Evolutionary conservation across 192 early-diverging fungal species (phyloP).

Genomic region (Coemansia sp.): DNA sequence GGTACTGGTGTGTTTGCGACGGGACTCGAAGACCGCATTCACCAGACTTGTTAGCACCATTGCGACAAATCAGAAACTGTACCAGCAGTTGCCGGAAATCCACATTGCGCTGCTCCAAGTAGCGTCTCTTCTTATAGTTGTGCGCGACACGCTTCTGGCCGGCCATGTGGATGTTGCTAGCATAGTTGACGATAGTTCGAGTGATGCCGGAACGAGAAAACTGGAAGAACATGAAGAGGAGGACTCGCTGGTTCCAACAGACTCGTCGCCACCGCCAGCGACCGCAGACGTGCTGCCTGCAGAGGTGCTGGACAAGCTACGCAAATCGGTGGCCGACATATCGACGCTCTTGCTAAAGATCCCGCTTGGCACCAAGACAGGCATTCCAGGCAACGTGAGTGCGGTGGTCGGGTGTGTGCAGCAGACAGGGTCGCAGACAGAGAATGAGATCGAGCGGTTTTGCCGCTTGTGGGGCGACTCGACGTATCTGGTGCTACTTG

Average conservation of each 20-base stretch:
- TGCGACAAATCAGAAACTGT: conserved; percentile 34
- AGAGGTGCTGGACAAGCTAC: conserved; percentile 15
- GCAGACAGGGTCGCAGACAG: conserved; percentile 14
- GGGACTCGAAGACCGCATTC: conserved; percentile 22
- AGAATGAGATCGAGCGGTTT: conserved; percentile 39
- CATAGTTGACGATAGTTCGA: not conserved
- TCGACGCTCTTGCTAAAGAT: conserved; percentile 22
- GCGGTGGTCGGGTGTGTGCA: conserved; percentile 10
- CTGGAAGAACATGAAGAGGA: not conserved
- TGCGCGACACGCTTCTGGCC: conserved; percentile 25
- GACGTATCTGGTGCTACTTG: conserved; percentile 22
- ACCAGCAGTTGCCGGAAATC: conserved; percentile 44
- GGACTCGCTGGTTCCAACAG: not conserved
- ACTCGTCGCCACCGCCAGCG: not conserved
- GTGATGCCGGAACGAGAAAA: too few relatives aligned
- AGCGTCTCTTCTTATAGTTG: conserved; percentile 28
- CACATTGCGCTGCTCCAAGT: conserved; percentile 35
- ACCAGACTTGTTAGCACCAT: conserved; percentile 26
- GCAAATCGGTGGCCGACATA: conserved; percentile 24
- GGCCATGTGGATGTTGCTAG: conserved; percentile 19
- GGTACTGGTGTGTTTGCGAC: conserved; percentile 20
- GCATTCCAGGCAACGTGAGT: not conserved
- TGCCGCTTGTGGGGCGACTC: conserved; percentile 45
- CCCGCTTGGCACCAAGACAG: conserved; percentile 15
- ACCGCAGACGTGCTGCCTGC: conserved; percentile 2